A percentile compares a stretch with the other conserved stretches of the same genome.
Evolutionary conservation across 257 asterid species (phyloP).

Genomic region (Cruciata laevipes): DNA sequence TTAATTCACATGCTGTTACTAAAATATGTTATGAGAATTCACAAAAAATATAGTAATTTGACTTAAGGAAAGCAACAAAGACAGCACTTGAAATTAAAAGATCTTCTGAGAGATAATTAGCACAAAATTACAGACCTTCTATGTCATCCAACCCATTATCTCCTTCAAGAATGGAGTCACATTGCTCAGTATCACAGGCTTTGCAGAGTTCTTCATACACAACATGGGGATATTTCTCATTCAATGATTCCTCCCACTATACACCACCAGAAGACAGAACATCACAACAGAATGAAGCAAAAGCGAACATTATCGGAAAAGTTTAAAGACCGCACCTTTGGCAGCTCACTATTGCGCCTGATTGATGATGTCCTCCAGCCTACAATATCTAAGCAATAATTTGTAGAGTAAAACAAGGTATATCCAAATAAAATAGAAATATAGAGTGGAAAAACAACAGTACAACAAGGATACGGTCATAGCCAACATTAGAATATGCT

Average conservation of each 20-base stretch:
- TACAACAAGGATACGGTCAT: conserved; percentile 75
- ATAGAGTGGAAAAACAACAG: conserved; percentile 3
- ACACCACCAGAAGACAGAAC: conserved; percentile 10
- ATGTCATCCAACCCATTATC: conserved; percentile 51
- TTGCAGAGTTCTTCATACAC: conserved; percentile 96
- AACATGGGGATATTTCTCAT: conserved; percentile 85
- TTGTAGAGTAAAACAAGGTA: conserved; percentile 36
- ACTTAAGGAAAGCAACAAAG: not conserved
- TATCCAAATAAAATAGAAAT: not conserved
- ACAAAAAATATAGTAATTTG: too few relatives aligned
- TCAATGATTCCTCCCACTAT: conserved; percentile 83
- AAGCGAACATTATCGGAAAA: conserved; percentile 3
- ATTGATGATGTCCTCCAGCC: conserved; percentile 99
- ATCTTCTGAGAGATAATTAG: not conserved
- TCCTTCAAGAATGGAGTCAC: conserved; percentile 34
- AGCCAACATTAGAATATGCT: conserved; percentile 82
- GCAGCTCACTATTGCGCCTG: conserved; percentile 81
- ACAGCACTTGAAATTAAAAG: not conserved
- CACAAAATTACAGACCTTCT: conserved; percentile 58
- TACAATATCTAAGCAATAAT: conserved; percentile 60
- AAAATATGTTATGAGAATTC: too few relatives aligned
- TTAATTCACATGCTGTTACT: too few relatives aligned
- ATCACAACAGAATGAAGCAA: conserved; percentile 6
- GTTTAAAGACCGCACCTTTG: conserved; percentile 48
- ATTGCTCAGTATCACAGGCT: conserved; percentile 49